A percentile compares a stretch with the other conserved stretches of the same genome.
phyloP scores from a whole-genome alignment of 257 asterid species.

The Marsdenia floribunda region DNA sequence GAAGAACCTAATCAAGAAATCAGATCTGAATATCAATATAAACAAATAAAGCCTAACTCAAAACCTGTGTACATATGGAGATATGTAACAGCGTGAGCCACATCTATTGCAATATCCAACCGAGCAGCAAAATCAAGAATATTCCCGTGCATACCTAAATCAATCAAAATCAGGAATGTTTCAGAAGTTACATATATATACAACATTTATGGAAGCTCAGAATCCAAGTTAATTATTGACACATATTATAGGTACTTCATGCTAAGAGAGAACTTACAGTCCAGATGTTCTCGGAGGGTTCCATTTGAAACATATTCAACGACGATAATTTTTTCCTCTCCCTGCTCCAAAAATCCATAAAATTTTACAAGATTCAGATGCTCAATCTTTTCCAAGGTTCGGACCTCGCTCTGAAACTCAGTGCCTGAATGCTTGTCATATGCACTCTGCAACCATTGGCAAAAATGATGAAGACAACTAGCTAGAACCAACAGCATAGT shows the following conservation, averaged over 20 bases:
- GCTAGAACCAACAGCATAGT: not conserved
- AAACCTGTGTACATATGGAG: conserved; percentile 89
- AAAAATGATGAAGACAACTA: conserved; percentile 1
- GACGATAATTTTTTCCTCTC: conserved; percentile 76
- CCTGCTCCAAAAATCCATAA: conserved; percentile 78
- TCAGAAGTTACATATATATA: not conserved
- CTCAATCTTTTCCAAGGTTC: conserved; percentile 65
- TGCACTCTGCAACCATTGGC: conserved; percentile 39
- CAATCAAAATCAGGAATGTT: not conserved
- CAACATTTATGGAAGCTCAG: not conserved
- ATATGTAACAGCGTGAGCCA: conserved; percentile 94
- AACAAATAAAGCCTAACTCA: not conserved
- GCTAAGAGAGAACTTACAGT: conserved; percentile 50
- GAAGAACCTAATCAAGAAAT: not conserved
- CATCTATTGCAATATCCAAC: conserved; percentile 82
- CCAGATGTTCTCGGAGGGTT: conserved; percentile 86
- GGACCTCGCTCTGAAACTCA: conserved; percentile 78
- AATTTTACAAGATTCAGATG: conserved; percentile 76
- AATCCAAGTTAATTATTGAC: not conserved
- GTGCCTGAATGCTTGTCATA: conserved; percentile 61
- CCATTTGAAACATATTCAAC: conserved; percentile 92
- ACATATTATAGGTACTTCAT: not conserved
- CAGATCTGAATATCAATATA: not conserved
- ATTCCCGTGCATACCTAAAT: conserved; percentile 54
- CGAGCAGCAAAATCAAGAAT: conserved; percentile 67